Evolutionary conservation across 495 filamentous ascomycete genomes (phyloP).

Genomic region (Mycothermus thermophilus): DNA sequence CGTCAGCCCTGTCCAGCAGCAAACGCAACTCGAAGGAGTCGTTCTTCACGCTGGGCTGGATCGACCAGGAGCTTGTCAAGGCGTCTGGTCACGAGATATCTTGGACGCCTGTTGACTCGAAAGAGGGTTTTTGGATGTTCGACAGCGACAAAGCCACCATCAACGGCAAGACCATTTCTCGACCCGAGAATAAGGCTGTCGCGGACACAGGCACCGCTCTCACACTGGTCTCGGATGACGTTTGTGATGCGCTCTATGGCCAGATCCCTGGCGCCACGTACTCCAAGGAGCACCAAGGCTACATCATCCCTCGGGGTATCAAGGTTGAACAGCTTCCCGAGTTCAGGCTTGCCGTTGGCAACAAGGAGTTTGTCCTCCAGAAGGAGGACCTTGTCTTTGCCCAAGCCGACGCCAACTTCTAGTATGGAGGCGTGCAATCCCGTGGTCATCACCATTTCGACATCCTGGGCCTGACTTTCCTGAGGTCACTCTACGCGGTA

Average conservation of each 20-base stretch:
- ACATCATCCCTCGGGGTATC: constrained; percentile 46
- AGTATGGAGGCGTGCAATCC: constrained; percentile 66
- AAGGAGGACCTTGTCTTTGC: constrained; percentile 61
- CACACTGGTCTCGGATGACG: constrained; percentile 50
- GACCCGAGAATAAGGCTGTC: constrained; percentile 59
- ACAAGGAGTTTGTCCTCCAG: constrained; percentile 50
- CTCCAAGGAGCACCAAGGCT: constrained; percentile 51
- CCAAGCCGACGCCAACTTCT: constrained; percentile 38
- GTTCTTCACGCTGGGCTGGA: constrained; percentile 72
- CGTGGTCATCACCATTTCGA: constrained; percentile 53
- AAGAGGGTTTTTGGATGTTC: constrained; percentile 63
- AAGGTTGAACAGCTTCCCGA: constrained; percentile 46
- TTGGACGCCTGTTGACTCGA: constrained; percentile 55
- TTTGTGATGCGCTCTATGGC: constrained; percentile 54
- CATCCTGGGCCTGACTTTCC: constrained; percentile 59
- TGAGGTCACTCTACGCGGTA: constrained; percentile 65
- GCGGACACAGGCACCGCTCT: constrained; percentile 70
- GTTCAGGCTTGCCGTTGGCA: constrained; percentile 55
- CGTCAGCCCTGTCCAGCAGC: constrained; percentile 53
- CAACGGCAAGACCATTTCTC: constrained; percentile 42
- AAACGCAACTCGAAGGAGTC: constrained; percentile 44
- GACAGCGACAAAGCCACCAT: constrained; percentile 45
- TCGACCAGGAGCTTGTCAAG: constrained; percentile 51
- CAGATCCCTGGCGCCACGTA: constrained; percentile 56
- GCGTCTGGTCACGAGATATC: constrained; percentile 40